Evolutionary conservation across 169 alveolate species (phyloP).

Genomic region (Cryptosporidium canis): DNA sequence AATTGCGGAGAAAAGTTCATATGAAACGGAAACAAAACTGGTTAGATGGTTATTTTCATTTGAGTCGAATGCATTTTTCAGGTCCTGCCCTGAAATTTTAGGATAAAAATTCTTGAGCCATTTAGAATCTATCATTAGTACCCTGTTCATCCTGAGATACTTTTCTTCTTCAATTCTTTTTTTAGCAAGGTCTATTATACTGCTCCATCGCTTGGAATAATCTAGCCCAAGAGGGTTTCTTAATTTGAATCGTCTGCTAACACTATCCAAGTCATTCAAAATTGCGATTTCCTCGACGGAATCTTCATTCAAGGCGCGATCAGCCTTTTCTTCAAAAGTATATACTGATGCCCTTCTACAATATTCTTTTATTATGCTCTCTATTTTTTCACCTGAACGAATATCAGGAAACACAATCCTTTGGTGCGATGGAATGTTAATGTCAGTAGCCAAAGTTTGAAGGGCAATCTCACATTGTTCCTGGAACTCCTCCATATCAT

Average conservation of each 20-base stretch:
- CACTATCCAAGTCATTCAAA: constrained; percentile 32
- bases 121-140: constrained; percentile 19
- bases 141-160: constrained; percentile 55
- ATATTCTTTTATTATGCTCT: constrained; percentile 27
- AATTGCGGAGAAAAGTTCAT: constrained; percentile 57
- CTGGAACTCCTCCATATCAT: constrained; percentile 39
- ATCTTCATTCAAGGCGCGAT: constrained; percentile 38
- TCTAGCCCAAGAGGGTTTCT: constrained; percentile 63
- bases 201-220: constrained; percentile 44
- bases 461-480: constrained; percentile 54
- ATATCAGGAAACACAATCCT: constrained; percentile 31
- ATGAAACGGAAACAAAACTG: constrained; percentile 61
- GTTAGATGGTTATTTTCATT: constrained; percentile 54
- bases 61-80: constrained; percentile 59
- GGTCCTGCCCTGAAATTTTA: constrained; percentile 27
- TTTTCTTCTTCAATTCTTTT: constrained; percentile 46
- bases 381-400: background rate
- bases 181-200: constrained; percentile 50
- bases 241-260: constrained; percentile 18
- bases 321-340: constrained; percentile 26
- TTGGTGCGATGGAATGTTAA: constrained; percentile 32
- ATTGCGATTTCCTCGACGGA: constrained; percentile 7
- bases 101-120: constrained; percentile 54
- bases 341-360: constrained; percentile 42
- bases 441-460: constrained; percentile 21